Evolutionary conservation across 768 basidiomycete species (phyloP), one percentile per base, ranked within the genome.

Genomic region (Leucosporidium creatinivorum): DNA sequence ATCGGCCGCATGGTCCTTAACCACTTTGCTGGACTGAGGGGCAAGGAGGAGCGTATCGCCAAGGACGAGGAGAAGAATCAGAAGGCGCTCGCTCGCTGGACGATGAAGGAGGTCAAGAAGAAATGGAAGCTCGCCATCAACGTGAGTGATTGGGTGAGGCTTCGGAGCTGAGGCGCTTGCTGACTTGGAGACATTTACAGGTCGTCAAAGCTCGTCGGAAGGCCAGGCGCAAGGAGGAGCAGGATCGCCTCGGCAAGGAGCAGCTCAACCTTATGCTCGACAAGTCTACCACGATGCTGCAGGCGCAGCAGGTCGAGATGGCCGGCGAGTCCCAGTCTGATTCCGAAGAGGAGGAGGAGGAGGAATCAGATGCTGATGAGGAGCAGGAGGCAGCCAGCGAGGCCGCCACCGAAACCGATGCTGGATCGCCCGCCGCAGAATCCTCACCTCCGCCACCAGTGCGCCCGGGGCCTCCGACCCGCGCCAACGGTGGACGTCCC

Each of bases 111-210:
- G 73, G 85, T 96, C 33, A 82, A 83, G 36, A 82, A 81, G 12
- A 88, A 91, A 75, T 97, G 93, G 93, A 89, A 87, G 77, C 86
- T 89, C 75, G 93, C 89, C 12, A 85, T 93, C 55, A 85, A 86
- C 73, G 89, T 89, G 75, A 75, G 89, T 83, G 6, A 23, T 21
- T 61, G 15, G 23, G 23, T 25, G 8, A 5, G 39, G n/a, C 54
- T 8, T n/a, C 51, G 36, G 31, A 15, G n/a, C n/a, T 26, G 12
- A 30, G 47, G 17, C 23, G 52, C 36, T 65, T n/a, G 26, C 21
- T 62, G 7, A 63, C 39, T 25, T 63, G 18, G 23, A n/a, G 50
- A 36, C 23, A 26, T 18, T 13, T 56, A 23, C 69, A 89, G 89
- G 85, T 89, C 78, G 83, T 92, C 23, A 85, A 88, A 6, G 86